These are phyloP conservation scores for Russula sp. DNA, from an alignment of 768 basidiomycete species.

Conservation along the genomic window DNA sequence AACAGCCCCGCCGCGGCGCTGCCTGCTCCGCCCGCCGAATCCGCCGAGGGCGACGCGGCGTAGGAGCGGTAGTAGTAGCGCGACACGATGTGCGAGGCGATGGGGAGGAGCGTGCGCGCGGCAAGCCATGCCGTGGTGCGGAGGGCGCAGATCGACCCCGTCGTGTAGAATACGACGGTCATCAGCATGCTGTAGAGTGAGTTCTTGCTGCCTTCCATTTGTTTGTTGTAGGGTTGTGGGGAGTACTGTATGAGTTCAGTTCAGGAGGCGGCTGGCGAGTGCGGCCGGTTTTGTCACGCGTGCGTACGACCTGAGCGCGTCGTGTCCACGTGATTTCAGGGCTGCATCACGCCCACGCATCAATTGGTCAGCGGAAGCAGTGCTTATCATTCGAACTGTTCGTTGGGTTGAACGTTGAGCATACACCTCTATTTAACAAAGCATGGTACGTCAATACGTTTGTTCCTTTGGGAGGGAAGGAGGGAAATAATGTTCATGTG, in stretches of 20 bases:
- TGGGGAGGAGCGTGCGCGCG: background rate
- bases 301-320: background rate
- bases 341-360: background rate
- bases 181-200: slow-evolving; percentile 10
- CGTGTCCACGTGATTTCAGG: background rate
- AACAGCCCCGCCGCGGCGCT: background rate
- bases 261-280: background rate
- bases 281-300: no score
- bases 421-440: background rate
- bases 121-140: background rate
- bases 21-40: background rate
- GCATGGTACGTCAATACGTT: slow-evolving; percentile 6
- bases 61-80: background rate
- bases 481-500: background rate
- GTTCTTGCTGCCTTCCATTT: background rate
- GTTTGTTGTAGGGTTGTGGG: background rate
- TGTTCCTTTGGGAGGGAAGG: background rate
- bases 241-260: background rate
- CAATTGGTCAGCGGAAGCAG: background rate
- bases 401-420: background rate
- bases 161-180: slow-evolving; percentile 10
- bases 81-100: background rate
- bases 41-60: background rate
- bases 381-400: background rate
- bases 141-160: background rate